A percentile compares a stretch with the other conserved stretches of the same genome.
Evolutionary conservation across 176 grass and related monocot species (phyloP).

Genomic region (Rhipidocladum racemiflorum): DNA sequence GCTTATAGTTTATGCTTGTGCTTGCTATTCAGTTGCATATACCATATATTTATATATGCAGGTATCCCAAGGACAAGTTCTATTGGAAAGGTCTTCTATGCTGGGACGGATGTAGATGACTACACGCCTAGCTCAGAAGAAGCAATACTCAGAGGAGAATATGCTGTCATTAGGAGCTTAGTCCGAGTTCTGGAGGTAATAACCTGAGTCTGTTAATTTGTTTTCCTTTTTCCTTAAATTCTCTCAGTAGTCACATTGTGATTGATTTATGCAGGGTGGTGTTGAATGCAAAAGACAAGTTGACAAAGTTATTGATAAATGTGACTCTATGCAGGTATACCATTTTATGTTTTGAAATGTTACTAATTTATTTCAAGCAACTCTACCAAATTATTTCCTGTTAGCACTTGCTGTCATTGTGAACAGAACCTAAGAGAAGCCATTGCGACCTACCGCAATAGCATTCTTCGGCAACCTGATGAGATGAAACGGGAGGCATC

Average conservation of each 20-base stretch:
- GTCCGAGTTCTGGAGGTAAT: constrained; percentile 93
- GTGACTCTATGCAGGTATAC: constrained; percentile 94
- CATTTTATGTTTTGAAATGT: constrained; percentile 25
- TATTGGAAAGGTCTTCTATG: constrained; percentile 84
- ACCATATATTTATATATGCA: too few species aligned
- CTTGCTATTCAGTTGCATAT: too few species aligned
- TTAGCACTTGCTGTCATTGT: constrained; percentile 27
- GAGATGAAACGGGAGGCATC: constrained; percentile 95
- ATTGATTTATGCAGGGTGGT: constrained; percentile 66
- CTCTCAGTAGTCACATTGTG: constrained; percentile 19
- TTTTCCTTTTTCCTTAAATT: constrained; percentile 11
- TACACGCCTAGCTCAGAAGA: constrained; percentile 85
- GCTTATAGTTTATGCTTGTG: constrained; percentile 28
- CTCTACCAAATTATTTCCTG: constrained; percentile 27
- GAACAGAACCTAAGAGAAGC: constrained; percentile 93
- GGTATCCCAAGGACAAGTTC: constrained; percentile 85
- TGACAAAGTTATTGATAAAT: constrained; percentile 97
- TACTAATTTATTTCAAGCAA: constrained; percentile 17
- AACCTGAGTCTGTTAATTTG: constrained; percentile 20
- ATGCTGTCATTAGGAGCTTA: constrained; percentile 94
- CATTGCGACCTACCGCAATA: constrained; percentile 93
- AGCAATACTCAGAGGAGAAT: constrained; percentile 84
- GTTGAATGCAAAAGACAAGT: constrained; percentile 96
- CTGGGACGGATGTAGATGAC: constrained; percentile 71
- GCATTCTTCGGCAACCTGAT: constrained; percentile 93